Percentiles rank a stretch among this genome's conserved stretches.
Conservation (phyloP, 2,329 filamentous ascomycete species). For the Intubia oerlemansii region DNA sequence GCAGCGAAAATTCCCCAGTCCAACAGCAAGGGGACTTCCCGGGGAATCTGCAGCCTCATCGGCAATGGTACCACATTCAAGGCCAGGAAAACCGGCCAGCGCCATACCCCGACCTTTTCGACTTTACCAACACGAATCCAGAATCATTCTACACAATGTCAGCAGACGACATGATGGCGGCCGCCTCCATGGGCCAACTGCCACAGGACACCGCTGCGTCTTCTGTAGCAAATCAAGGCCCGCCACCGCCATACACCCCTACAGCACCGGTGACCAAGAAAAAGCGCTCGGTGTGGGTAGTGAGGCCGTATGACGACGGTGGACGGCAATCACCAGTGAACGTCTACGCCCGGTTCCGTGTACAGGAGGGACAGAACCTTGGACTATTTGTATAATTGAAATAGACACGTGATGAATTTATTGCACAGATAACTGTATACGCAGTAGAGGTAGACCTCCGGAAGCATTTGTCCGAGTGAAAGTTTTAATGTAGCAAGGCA, state of each 20-base stretch:
- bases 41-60: neutral
- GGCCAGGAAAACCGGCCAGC: neutral
- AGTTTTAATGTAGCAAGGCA: no score
- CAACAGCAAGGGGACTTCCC: slow-evolving; percentile 1
- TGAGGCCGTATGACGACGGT: slow-evolving; percentile 11
- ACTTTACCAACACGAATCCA: slow-evolving; percentile 9
- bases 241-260: neutral
- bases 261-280: slow-evolving; percentile 4
- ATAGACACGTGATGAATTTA: no score
- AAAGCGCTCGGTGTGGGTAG: slow-evolving; percentile 12
- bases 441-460: no score
- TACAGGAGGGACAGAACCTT: slow-evolving; percentile 8
- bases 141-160: slow-evolving; percentile 11
- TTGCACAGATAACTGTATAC: no score
- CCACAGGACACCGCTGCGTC: neutral
- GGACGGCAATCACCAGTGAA: slow-evolving; percentile 9
- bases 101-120: neutral
- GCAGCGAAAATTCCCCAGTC: slow-evolving; percentile 2
- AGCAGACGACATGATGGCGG: slow-evolving; percentile 4
- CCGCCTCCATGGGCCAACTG: neutral
- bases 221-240: no score
- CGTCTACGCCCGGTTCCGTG: slow-evolving; percentile 10
- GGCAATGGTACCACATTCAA: neutral
- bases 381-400: slow-evolving; percentile 11
- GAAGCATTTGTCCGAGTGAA: no score